Conservation (phyloP, 2,329 filamentous ascomycete genomes). For the Cryoendolithus antarcticus region DNA sequence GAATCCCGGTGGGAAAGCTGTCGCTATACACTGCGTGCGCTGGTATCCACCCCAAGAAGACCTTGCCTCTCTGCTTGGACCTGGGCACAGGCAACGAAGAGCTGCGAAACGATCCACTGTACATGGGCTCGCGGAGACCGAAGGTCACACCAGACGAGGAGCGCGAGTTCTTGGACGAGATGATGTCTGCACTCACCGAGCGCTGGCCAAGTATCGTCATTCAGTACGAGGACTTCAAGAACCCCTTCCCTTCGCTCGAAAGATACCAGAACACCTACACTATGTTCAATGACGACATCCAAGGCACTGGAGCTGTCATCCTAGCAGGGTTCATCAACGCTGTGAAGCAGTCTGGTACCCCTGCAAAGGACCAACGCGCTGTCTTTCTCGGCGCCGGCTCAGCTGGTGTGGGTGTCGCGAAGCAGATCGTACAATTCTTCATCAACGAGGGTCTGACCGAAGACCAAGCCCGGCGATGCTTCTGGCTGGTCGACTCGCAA, state of each 20-base stretch:
- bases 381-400: slow-evolving; percentile 95
- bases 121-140: slow-evolving; percentile 77
- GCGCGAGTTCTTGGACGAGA: slow-evolving; percentile 88
- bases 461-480: slow-evolving; percentile 75
- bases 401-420: slow-evolving; percentile 91
- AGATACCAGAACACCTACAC: slow-evolving; percentile 80
- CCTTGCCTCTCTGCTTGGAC: slow-evolving; percentile 51
- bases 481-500: slow-evolving; percentile 87
- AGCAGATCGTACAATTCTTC: slow-evolving; percentile 96
- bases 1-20: slow-evolving; percentile 94
- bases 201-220: slow-evolving; percentile 63
- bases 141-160: slow-evolving; percentile 69
- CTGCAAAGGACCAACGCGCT: slow-evolving; percentile 78
- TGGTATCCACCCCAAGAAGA: slow-evolving; percentile 70
- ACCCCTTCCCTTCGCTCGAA: slow-evolving; percentile 86
- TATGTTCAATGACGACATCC: slow-evolving; percentile 98
- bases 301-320: slow-evolving; percentile 92
- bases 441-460: slow-evolving; percentile 82
- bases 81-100: slow-evolving; percentile 52
- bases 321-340: slow-evolving; percentile 65
- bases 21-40: slow-evolving; percentile 91
- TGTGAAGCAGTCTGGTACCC: slow-evolving; percentile 75
- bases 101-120: slow-evolving; percentile 67
- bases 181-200: slow-evolving; percentile 84
- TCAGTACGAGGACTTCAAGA: slow-evolving; percentile 97